Evolutionary conservation across 208 protist species (phyloP).

Genomic region (Herpetomonas samuelpessoai): DNA sequence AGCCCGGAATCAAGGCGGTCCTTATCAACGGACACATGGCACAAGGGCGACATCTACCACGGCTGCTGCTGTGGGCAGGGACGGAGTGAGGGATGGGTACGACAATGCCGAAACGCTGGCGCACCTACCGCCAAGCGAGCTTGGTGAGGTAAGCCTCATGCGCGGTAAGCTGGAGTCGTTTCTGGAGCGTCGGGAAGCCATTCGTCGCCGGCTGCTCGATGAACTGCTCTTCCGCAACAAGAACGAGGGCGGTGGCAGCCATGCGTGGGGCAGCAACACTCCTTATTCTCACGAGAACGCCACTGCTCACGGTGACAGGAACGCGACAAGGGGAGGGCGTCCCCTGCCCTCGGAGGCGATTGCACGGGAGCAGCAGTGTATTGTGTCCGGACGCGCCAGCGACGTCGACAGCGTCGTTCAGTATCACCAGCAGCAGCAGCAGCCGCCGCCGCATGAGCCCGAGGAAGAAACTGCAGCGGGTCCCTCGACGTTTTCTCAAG

Average conservation of each 20-base stretch:
- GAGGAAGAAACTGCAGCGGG: too few species aligned
- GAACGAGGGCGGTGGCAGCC: not conserved
- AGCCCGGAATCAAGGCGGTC: too few species aligned
- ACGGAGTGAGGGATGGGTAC: too few species aligned
- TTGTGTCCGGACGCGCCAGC: not conserved
- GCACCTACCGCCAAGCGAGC: too few species aligned
- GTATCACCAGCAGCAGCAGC: not conserved
- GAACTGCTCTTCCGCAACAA: not conserved
- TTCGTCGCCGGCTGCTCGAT: not conserved
- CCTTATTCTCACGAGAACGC: too few species aligned
- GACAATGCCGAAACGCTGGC: not conserved
- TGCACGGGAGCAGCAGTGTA: not conserved
- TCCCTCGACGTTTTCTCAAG: not conserved
- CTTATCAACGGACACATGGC: too few species aligned
- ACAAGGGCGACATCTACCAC: too few species aligned
- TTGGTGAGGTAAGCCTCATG: not conserved
- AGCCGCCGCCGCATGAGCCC: too few species aligned
- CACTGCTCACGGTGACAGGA: too few species aligned
- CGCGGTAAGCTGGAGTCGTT: not conserved
- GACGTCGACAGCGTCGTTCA: not conserved
- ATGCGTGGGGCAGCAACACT: not conserved
- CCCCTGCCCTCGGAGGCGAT: not conserved
- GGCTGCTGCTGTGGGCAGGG: too few species aligned
- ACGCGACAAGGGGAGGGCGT: not conserved
- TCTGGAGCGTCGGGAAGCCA: not conserved